phyloP scores from a whole-genome alignment of 139 green algal genomes.

The Closterium sp. region DNA sequence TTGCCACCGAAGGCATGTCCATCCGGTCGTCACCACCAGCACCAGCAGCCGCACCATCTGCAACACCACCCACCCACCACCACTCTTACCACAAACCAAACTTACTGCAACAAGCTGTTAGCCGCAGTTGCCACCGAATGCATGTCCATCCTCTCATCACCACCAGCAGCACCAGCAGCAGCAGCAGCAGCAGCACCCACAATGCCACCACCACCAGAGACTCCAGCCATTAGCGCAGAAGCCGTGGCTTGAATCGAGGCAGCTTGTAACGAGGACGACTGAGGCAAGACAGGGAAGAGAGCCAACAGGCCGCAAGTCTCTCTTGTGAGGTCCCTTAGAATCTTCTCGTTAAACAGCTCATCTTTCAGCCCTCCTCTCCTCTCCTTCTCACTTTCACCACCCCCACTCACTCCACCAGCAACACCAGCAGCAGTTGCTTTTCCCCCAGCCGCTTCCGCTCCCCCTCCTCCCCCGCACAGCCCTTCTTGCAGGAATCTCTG shows the following conservation, averaged over 20 bases:
- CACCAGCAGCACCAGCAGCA: neutral
- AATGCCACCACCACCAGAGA: neutral
- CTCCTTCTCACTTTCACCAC: neutral
- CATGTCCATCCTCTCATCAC: neutral
- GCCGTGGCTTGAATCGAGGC: neutral
- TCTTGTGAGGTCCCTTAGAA: slow-evolving; percentile 69
- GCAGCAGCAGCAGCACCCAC: neutral
- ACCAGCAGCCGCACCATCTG: neutral
- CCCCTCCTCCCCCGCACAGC: neutral
- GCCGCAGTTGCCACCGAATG: neutral
- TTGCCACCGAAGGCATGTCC: neutral
- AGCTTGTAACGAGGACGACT: neutral
- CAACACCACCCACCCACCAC: neutral
- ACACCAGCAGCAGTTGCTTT: neutral
- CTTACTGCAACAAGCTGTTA: neutral
- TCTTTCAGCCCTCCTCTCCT: slow-evolving; percentile 37
- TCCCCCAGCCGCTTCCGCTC: neutral
- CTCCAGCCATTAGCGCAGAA: neutral
- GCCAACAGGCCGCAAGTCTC: slow-evolving; percentile 66
- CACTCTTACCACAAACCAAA: neutral
- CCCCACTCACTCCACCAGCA: neutral
- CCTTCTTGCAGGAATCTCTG: neutral
- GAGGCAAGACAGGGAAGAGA: neutral
- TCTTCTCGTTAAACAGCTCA: slow-evolving; percentile 65
- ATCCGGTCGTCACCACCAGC: neutral